Evolutionary conservation across 1,139 yeast genomes (phyloP).

Genomic region (Debaryomyces singareniensis): DNA sequence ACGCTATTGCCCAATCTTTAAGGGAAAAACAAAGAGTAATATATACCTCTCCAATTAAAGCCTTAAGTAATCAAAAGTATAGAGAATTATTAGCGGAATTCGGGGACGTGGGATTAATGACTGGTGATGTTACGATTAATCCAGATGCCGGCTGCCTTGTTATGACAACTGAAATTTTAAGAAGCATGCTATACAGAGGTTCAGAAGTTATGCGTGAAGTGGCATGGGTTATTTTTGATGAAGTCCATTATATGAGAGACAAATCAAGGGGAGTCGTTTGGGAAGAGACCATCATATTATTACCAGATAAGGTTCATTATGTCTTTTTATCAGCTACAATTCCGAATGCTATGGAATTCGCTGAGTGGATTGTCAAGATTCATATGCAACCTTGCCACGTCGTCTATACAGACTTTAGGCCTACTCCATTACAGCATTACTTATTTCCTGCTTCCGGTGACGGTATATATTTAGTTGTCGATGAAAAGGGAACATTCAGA

Average conservation of each 20-base stretch:
- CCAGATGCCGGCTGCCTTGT: constrained; percentile 96
- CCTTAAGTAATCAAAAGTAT: constrained; percentile 91
- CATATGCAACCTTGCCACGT: constrained; percentile 97
- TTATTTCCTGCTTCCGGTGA: constrained; percentile 96
- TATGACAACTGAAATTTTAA: constrained; percentile 94
- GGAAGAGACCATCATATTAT: constrained; percentile 95
- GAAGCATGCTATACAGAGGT: constrained; percentile 90
- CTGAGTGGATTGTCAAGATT: constrained; percentile 95
- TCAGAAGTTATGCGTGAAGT: constrained; percentile 95
- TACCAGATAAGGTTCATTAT: constrained; percentile 90
- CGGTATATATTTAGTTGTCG: constrained; percentile 95
- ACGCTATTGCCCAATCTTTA: constrained; percentile 93
- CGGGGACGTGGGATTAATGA: constrained; percentile 94
- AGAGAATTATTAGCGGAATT: constrained; percentile 89
- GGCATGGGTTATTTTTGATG: constrained; percentile 94
- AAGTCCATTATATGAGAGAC: constrained; percentile 94
- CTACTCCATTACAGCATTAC: constrained; percentile 96
- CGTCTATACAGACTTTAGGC: constrained; percentile 97
- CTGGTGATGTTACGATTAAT: constrained; percentile 96
- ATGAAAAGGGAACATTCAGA: constrained; percentile 91
- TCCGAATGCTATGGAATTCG: constrained; percentile 97
- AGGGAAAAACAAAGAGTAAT: constrained; percentile 90
- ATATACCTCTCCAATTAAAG: constrained; percentile 96
- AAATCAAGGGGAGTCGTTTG: constrained; percentile 97
- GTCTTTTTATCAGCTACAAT: constrained; percentile 92